Evolutionary conservation across 176 grass and related monocot species (phyloP).

Genomic region (Dactylis glomerata): DNA sequence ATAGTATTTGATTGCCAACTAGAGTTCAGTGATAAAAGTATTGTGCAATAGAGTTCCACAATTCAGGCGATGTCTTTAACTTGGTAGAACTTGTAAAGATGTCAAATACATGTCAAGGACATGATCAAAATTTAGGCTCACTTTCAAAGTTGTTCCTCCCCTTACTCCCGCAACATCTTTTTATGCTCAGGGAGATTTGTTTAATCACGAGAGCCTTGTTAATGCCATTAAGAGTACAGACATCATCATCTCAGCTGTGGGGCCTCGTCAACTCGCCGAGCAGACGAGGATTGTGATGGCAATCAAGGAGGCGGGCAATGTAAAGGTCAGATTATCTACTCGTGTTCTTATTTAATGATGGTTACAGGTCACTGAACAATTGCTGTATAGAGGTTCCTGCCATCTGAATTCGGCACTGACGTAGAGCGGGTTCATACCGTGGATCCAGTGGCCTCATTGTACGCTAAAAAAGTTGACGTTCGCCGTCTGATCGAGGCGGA

Average conservation of each 20-base stretch:
- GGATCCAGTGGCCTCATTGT: not conserved
- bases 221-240: not conserved
- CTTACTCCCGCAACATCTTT: not conserved
- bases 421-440: not conserved
- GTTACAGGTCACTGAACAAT: not conserved
- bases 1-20: not conserved
- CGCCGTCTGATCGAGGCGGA: not conserved
- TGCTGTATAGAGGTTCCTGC: not conserved
- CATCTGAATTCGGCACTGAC: not conserved
- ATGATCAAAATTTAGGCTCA: not conserved
- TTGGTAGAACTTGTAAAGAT: not conserved
- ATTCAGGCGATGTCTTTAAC: not conserved
- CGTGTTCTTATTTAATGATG: not conserved
- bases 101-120: not conserved
- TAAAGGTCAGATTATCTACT: not conserved
- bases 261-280: not conserved
- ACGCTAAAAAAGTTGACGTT: not conserved
- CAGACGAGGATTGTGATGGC: not conserved
- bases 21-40: not conserved
- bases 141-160: not conserved
- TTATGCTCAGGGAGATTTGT: slow-evolving; percentile 1
- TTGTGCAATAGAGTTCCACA: not conserved
- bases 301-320: not conserved
- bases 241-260: not conserved
- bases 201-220: not conserved